Base-by-base conservation (phyloP, 2,329 filamentous ascomycete genomes). In the Ampelomyces quisqualis region DNA sequence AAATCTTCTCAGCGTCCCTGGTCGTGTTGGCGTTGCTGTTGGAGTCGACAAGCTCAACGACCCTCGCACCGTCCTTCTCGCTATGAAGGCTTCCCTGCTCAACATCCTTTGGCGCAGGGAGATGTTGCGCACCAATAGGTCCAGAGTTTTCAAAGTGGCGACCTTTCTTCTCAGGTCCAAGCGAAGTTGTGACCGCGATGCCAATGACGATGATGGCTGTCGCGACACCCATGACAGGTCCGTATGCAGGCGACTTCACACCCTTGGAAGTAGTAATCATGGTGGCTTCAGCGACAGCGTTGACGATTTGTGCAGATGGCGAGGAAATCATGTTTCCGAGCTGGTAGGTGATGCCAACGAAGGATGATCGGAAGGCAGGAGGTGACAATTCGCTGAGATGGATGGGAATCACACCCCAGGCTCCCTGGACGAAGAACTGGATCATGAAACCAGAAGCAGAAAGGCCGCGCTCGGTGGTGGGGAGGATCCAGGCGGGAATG, bases 161-260 rank as follows among this genome's bases (percentile, higher is more conserved):
- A 2, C 86, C 87, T 31, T 83, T 77, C 70, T 82, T 85, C 77
- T 90, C 87, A 0, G 85, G 86, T 0, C 87, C 87, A 38, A 90
- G 60, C 20, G 84, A 79, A 4, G 82, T 79, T 0, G 85, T 88
- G 15, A 84, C 60, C 8, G 77, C 73, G 46, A 90, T 89, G 1
- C 85, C 86, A 0, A 80, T 31, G 1, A 82, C 84, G 49, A 90
- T 88, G 53, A 90, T 90, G 1, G 82, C 86, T 2, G 86, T 90
- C 3, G 83, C 85, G 40, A 89, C 73, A 9, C 78, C 86, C 86
- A 89, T 90, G 11, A 79, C 79, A 0, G 83, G 85, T 0, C 85
- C 86, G 53, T 90, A 90, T 0, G 84, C 84, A 35, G 86, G 79
- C 1, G 81, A 85, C 3, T 61, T 64, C 40, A 80, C 64, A 3